Evolutionary conservation across 306 rosid genomes (phyloP).

Genomic region (Sophora flavescens): DNA sequence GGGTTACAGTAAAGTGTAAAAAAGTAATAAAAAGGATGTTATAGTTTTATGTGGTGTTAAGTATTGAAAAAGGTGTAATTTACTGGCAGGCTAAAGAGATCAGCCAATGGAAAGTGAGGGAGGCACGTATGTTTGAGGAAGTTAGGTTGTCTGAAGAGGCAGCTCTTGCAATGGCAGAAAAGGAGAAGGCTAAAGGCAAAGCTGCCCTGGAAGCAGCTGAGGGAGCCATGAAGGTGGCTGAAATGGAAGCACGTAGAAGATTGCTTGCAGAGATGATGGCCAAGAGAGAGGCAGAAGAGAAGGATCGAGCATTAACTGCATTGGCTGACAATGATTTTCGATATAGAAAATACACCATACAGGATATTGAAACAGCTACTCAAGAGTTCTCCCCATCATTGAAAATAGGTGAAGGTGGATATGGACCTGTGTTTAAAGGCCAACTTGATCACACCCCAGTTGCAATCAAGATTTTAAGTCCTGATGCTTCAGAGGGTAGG

Average conservation of each 20-base stretch:
- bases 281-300: slow-evolving; percentile 70
- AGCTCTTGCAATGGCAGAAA: slow-evolving; percentile 76
- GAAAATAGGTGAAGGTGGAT: slow-evolving; percentile 96
- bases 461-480: slow-evolving; percentile 88
- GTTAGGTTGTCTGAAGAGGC: slow-evolving; percentile 72
- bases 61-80: slow-evolving; percentile 24
- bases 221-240: slow-evolving; percentile 76
- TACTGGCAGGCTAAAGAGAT: slow-evolving; percentile 76
- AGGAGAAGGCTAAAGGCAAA: slow-evolving; percentile 78
- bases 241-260: slow-evolving; percentile 76
- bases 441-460: slow-evolving; percentile 84
- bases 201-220: slow-evolving; percentile 84
- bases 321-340: slow-evolving; percentile 62
- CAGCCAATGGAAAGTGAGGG: slow-evolving; percentile 72
- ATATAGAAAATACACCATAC: slow-evolving; percentile 75
- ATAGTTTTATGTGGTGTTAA: not conserved
- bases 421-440: slow-evolving; percentile 95
- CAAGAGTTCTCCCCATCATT: slow-evolving; percentile 58
- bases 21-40: slow-evolving; percentile 1
- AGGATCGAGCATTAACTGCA: slow-evolving; percentile 65
- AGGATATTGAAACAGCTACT: slow-evolving; percentile 81
- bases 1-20: too few relatives aligned
- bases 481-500: slow-evolving; percentile 83
- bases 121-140: slow-evolving; percentile 67
- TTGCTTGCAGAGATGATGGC: slow-evolving; percentile 72